These are phyloP conservation scores for Porogramme epimiltina DNA, from an alignment of 1,284 basidiomycete genomes.

Conservation along the genomic window DNA sequence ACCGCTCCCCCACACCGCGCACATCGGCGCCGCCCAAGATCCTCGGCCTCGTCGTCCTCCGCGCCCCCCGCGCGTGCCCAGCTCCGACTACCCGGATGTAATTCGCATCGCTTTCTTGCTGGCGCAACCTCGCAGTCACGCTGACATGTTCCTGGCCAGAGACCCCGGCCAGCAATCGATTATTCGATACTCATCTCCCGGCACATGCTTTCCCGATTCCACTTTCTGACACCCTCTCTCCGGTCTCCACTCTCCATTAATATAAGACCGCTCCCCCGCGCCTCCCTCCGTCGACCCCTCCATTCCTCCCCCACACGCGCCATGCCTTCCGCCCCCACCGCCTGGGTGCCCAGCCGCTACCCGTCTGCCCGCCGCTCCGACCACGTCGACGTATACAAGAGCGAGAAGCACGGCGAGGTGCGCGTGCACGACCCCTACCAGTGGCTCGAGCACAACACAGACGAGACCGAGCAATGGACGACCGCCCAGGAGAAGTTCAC, in stretches of 20 bases:
- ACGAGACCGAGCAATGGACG: conserved; percentile 69
- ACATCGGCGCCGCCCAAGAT: no score
- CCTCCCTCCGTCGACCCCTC: conserved; percentile 10
- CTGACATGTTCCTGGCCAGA: conserved; percentile 22
- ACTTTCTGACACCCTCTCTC: conserved; percentile 23
- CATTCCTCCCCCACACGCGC: conserved; percentile 11
- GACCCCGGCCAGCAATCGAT: conserved; percentile 18
- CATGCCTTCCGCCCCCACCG: conserved; percentile 32
- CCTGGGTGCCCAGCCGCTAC: conserved; percentile 53
- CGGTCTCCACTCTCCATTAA: conserved; percentile 20
- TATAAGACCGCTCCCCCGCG: conserved; percentile 20
- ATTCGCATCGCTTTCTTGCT: conserved; percentile 1
- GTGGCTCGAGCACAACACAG: conserved; percentile 65
- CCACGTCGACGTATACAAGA: conserved; percentile 71
- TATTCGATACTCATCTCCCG: conserved; percentile 13
- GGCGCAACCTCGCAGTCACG: conserved; percentile 4
- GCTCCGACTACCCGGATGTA: conserved; percentile 5
- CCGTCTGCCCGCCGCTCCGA: conserved; percentile 64
- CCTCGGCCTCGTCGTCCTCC: no score
- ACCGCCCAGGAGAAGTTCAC: conserved; percentile 65
- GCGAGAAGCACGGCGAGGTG: conserved; percentile 59
- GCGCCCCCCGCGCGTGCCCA: not conserved
- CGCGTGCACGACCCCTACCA: conserved; percentile 72
- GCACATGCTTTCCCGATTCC: conserved; percentile 24
- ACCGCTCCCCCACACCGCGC: not conserved